These are phyloP conservation scores for Alternaria rosae DNA, from an alignment of 2,329 filamentous ascomycete genomes.

Conservation along the genomic window DNA sequence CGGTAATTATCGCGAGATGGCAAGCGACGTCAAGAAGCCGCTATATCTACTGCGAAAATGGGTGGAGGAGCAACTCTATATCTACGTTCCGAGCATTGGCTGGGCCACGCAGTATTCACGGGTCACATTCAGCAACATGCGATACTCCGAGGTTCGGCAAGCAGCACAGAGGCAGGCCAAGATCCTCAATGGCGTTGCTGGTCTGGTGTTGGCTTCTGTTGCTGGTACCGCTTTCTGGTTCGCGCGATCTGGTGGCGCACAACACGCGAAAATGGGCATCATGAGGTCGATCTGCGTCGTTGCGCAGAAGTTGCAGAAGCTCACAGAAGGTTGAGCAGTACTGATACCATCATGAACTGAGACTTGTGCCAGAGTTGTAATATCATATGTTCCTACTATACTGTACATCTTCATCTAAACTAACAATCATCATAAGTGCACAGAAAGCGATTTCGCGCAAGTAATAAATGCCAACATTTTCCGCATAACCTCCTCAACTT, in stretches of 20 bases:
- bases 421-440: neutral
- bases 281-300: conserved; percentile 36
- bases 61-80: conserved; percentile 82
- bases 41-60: conserved; percentile 82
- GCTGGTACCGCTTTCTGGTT: conserved; percentile 32
- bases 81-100: conserved; percentile 77
- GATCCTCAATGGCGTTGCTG: conserved; percentile 42
- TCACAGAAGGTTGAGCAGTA: conserved; percentile 9
- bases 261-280: conserved; percentile 36
- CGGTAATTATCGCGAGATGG: conserved; percentile 94
- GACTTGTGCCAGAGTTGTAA: neutral
- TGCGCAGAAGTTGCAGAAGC: conserved; percentile 30
- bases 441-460: neutral
- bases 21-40: conserved; percentile 78
- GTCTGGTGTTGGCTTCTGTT: conserved; percentile 24
- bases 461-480: accelerated
- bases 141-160: conserved; percentile 82
- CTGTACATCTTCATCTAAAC: too few species aligned
- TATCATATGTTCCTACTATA: neutral
- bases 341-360: neutral
- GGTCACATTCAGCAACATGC: conserved; percentile 91
- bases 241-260: conserved; percentile 28
- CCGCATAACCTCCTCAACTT: neutral
- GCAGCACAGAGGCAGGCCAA: conserved; percentile 62
- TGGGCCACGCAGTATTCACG: conserved; percentile 93